phyloP scores from a whole-genome alignment of 495 filamentous ascomycete genomes.

The Astrocystis sublimbata region DNA sequence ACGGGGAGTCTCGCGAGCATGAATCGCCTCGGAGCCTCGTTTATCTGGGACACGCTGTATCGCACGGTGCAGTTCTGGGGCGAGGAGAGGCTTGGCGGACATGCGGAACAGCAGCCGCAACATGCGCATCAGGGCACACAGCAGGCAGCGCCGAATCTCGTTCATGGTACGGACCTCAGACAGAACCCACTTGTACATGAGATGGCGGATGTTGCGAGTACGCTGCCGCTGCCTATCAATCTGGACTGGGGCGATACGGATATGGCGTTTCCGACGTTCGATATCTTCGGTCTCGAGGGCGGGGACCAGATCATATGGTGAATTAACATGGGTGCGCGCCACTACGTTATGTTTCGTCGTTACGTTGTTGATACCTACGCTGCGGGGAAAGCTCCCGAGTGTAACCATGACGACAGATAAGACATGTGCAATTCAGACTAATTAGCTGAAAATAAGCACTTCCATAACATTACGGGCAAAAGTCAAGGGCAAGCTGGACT shows the following conservation, averaged over 20 bases:
- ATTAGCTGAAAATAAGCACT: too few species aligned
- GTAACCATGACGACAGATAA: too few species aligned
- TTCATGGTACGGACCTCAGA: not conserved
- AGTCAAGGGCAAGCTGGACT: too few species aligned
- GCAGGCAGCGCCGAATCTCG: too few species aligned
- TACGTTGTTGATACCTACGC: too few species aligned
- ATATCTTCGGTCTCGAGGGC: constrained; percentile 11
- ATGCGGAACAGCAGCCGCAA: not conserved
- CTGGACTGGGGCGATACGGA: constrained; percentile 8
- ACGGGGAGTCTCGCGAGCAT: not conserved
- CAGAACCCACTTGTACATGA: not conserved
- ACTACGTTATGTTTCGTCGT: not conserved
- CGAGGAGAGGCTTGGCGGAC: not conserved
- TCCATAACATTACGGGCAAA: too few species aligned
- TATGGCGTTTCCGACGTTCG: constrained; percentile 2
- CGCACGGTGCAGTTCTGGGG: not conserved
- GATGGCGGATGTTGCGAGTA: not conserved
- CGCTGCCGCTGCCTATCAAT: not conserved
- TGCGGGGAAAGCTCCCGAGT: too few species aligned
- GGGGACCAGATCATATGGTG: constrained; percentile 12
- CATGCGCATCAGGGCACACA: not conserved
- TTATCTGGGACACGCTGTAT: constrained; percentile 3
- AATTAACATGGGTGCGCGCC: not conserved
- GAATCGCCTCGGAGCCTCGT: constrained; percentile 4
- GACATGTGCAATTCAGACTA: too few species aligned